Conservation (phyloP, 148 eudicot genomes). For the Drosera capensis region DNA sequence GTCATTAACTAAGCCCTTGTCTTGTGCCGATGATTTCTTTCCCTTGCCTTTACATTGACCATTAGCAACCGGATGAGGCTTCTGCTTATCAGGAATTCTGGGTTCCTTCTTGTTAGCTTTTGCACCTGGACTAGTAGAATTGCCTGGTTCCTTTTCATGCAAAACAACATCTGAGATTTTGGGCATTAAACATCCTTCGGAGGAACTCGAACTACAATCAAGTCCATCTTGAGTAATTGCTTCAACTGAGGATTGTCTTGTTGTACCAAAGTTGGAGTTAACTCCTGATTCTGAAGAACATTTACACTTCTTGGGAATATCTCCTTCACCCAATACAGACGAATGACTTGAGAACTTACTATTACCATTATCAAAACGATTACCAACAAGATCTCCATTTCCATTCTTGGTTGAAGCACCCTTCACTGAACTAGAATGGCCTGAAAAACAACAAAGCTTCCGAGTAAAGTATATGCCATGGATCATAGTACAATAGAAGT, state of each 20-base stretch:
- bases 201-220: conserved; percentile 5
- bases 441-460: neutral
- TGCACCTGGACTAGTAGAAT: conserved; percentile 5
- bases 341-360: neutral
- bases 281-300: conserved; percentile 1
- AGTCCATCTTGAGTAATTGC: conserved; percentile 4
- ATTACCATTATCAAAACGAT: neutral
- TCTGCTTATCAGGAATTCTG: conserved; percentile 3
- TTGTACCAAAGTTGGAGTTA: conserved; percentile 27
- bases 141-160: conserved; percentile 9
- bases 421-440: neutral
- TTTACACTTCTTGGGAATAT: conserved; percentile 7
- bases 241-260: conserved; percentile 19
- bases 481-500: no score
- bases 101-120: neutral
- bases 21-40: neutral
- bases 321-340: neutral
- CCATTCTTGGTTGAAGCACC: neutral
- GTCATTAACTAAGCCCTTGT: neutral
- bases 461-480: neutral
- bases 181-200: neutral
- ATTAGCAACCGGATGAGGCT: neutral
- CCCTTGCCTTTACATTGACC: neutral
- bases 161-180: conserved; percentile 3
- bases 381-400: neutral